Evolutionary conservation across 768 basidiomycete species (phyloP).

Genomic region (Tubosaeta sp.): DNA sequence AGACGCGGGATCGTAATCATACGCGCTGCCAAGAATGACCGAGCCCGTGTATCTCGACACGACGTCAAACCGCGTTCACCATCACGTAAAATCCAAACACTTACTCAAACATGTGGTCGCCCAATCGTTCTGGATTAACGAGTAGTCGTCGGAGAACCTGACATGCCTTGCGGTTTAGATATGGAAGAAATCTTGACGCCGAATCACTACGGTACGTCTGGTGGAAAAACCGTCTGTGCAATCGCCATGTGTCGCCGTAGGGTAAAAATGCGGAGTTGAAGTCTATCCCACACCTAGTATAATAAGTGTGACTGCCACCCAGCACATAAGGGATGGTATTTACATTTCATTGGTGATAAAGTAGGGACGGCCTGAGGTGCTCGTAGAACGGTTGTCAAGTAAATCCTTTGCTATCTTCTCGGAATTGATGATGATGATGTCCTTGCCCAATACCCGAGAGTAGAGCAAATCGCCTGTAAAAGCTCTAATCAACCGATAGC

Average conservation of each 20-base stretch:
- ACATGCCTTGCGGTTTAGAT: constrained; percentile 21
- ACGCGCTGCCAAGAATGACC: constrained; percentile 2
- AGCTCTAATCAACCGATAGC: neutral
- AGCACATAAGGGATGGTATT: neutral
- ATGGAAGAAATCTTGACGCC: constrained; percentile 21
- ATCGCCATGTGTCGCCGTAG: constrained; percentile 28
- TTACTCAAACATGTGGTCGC: constrained; percentile 30
- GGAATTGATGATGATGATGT: constrained; percentile 7
- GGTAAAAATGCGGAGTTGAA: constrained; percentile 17
- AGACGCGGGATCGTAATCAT: constrained; percentile 10
- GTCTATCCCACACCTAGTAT: constrained; percentile 8
- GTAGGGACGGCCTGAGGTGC: constrained; percentile 47
- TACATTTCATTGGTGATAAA: constrained; percentile 15
- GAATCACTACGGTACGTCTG: constrained; percentile 16
- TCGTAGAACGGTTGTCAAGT: constrained; percentile 36
- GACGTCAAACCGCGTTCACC: neutral
- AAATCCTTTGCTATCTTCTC: constrained; percentile 7
- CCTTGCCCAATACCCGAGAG: neutral
- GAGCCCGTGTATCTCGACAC: constrained; percentile 5
- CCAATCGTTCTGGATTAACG: constrained; percentile 27
- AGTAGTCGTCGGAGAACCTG: constrained; percentile 29
- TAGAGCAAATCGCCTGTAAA: constrained; percentile 6
- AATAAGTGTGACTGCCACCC: neutral
- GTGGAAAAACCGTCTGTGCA: constrained; percentile 24
- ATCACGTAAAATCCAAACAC: neutral